A percentile compares a stretch with the other conserved stretches of the same genome.
Evolutionary conservation across 2,329 filamentous ascomycete genomes (phyloP).

Genomic region (Plenodomus lindquistii): DNA sequence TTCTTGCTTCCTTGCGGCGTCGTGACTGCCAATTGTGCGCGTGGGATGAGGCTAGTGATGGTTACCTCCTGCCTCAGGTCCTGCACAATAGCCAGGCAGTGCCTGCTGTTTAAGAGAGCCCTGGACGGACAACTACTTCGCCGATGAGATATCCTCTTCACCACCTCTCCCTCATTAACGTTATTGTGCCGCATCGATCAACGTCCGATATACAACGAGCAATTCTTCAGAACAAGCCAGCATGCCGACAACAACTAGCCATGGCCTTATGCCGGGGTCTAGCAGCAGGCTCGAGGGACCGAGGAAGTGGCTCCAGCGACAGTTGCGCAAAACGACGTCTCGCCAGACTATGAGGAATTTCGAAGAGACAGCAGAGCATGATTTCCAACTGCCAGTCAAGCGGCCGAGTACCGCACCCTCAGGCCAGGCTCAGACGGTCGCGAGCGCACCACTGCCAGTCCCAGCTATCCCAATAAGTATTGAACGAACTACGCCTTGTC

Average conservation of each 20-base stretch:
- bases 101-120: background rate
- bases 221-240: constrained; percentile 10
- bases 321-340: constrained; percentile 24
- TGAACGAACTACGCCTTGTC: constrained; percentile 9
- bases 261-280: constrained; percentile 10
- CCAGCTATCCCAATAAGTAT: constrained; percentile 11
- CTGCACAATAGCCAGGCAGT: background rate
- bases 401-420: constrained; percentile 35
- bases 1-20: background rate
- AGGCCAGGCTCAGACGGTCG: constrained; percentile 1
- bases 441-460: background rate
- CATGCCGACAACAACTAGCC: constrained; percentile 28
- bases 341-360: constrained; percentile 11
- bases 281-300: constrained; percentile 19
- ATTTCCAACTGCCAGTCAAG: constrained; percentile 10
- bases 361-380: constrained; percentile 3
- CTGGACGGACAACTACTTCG: background rate
- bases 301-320: constrained; percentile 33
- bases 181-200: constrained; percentile 19
- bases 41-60: background rate
- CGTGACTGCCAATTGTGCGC: constrained; percentile 1
- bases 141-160: background rate
- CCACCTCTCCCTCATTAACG: constrained; percentile 7
- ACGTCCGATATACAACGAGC: constrained; percentile 15
- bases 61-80: background rate